A percentile compares a stretch with the other conserved stretches of the same genome.
These are phyloP conservation scores for Zychaea mexicana DNA, from an alignment of 371 early-diverging fungal species.

Conservation along the genomic window DNA sequence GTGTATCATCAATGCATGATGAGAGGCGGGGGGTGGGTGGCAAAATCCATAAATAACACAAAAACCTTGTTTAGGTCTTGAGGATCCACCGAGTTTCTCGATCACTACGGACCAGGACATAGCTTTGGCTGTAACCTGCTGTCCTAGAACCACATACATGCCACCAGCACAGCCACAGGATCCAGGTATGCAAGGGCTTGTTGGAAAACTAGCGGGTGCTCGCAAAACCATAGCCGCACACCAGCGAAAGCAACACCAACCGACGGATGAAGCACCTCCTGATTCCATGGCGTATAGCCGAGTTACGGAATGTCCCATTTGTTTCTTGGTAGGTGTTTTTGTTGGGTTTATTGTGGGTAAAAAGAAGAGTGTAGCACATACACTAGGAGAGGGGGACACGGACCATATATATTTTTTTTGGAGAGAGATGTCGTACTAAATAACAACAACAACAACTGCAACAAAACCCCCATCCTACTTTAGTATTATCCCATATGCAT, in stretches of 20 bases:
- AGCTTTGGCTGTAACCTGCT: conserved; percentile 1
- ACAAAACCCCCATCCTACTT: neutral
- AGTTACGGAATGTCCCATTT: conserved; percentile 91
- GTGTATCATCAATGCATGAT: conserved; percentile 36
- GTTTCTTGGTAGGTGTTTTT: conserved; percentile 23
- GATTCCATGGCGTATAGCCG: conserved; percentile 53
- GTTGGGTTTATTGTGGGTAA: neutral
- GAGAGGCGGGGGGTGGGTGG: too few species aligned
- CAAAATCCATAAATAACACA: neutral
- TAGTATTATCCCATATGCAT: conserved; percentile 90
- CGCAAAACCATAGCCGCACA: neutral
- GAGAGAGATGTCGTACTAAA: neutral
- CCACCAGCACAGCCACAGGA: conserved; percentile 15
- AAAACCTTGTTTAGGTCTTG: conserved; percentile 15
- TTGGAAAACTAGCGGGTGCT: neutral
- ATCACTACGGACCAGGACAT: neutral
- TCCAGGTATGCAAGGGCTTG: conserved; percentile 13
- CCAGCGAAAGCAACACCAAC: neutral
- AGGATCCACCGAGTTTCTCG: conserved; percentile 36
- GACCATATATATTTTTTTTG: neutral
- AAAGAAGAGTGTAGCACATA: neutral
- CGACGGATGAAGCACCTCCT: conserved; percentile 20
- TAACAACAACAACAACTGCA: neutral
- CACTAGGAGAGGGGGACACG: neutral
- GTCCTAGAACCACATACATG: neutral